phyloP scores from a whole-genome alignment of 352 stramenopile species.

The Thraustochytrium striatum region DNA sequence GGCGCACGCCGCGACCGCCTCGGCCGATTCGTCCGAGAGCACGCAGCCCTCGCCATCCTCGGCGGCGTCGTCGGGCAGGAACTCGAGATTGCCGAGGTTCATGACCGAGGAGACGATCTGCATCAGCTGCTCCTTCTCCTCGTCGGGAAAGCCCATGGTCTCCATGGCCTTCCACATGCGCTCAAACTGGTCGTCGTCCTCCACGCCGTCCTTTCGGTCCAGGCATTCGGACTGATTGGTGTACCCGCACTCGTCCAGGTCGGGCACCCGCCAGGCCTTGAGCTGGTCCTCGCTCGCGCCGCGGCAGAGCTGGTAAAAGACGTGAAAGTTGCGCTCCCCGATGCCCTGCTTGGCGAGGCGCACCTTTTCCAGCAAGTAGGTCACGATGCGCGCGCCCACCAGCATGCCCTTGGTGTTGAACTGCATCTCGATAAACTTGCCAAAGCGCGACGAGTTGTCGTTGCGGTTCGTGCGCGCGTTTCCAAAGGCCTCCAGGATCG shows the following conservation, averaged over 20 bases:
- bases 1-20: neutral
- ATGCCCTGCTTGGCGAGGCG: conserved; percentile 72
- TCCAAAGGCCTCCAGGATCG: conserved; percentile 96
- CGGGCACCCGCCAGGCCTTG: conserved; percentile 14
- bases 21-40: neutral
- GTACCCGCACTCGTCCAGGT: conserved; percentile 71
- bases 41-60: conserved; percentile 13
- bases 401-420: conserved; percentile 73
- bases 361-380: conserved; percentile 84
- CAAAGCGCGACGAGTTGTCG: conserved; percentile 92
- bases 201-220: conserved; percentile 72
- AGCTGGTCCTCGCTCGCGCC: conserved; percentile 15
- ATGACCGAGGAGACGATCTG: conserved; percentile 78
- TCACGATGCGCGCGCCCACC: conserved; percentile 77
- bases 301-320: conserved; percentile 81
- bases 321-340: conserved; percentile 83
- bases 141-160: conserved; percentile 75
- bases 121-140: conserved; percentile 85
- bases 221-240: conserved; percentile 73
- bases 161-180: conserved; percentile 54
- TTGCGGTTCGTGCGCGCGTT: conserved; percentile 94
- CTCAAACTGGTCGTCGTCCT: conserved; percentile 75
- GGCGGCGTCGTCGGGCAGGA: conserved; percentile 6
- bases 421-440: conserved; percentile 96
- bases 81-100: conserved; percentile 85